These are phyloP conservation scores for Fraxinus baroniana DNA, from an alignment of 305 asterid genomes.

Conservation along the genomic window DNA sequence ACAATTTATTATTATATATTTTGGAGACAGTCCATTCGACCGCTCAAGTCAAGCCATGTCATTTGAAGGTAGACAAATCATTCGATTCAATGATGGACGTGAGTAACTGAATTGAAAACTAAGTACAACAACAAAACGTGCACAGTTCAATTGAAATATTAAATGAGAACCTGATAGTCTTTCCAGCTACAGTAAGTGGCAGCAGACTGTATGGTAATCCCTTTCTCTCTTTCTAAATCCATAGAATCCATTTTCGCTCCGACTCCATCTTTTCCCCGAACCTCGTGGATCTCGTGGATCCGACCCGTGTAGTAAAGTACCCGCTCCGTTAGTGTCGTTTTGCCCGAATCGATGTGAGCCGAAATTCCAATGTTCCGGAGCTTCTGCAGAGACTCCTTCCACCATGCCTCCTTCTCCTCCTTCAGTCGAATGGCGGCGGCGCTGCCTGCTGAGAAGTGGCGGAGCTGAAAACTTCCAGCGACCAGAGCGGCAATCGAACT, in stretches of 20 bases:
- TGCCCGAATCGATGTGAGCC: conserved; percentile 96
- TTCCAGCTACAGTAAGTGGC: conserved; percentile 97
- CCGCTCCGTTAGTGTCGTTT: conserved; percentile 92
- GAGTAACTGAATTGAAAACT: not conserved
- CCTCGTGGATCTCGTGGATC: conserved; percentile 97
- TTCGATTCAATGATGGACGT: not conserved
- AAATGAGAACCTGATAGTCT: conserved; percentile 62
- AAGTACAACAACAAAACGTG: not conserved
- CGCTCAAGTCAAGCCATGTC: not conserved
- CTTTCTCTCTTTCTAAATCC: conserved; percentile 98
- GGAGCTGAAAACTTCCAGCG: conserved; percentile 54
- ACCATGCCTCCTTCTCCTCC: conserved; percentile 68
- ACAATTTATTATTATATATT: not conserved
- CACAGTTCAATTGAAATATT: not conserved
- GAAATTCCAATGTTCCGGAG: conserved; percentile 89
- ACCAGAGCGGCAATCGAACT: conserved; percentile 50
- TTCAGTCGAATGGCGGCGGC: conserved; percentile 68
- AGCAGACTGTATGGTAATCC: conserved; percentile 97
- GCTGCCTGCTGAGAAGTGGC: conserved; percentile 62
- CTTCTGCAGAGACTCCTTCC: conserved; percentile 81
- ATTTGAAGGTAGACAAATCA: not conserved
- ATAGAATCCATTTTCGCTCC: conserved; percentile 99
- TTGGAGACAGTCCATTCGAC: not conserved
- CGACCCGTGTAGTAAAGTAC: conserved; percentile 83
- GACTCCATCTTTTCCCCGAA: conserved; percentile 91